Conservation (phyloP, 208 protist genomes). For the Trypanosoma mega region DNA sequence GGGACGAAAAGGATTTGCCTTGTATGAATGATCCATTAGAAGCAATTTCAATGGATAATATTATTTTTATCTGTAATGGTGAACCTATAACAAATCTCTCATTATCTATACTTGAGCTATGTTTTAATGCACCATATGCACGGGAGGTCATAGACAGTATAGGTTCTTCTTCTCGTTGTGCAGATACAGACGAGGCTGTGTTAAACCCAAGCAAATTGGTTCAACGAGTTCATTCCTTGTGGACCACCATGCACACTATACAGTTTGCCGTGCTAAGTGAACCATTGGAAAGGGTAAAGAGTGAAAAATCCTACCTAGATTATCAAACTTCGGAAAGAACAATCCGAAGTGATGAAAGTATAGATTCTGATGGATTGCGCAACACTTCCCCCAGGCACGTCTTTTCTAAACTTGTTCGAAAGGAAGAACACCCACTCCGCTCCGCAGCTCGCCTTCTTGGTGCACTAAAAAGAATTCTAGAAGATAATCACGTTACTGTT, state of each 20-base stretch:
- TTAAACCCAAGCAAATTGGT: neutral
- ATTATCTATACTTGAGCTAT: conserved; percentile 20
- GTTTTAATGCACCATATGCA: neutral
- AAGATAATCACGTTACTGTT: neutral
- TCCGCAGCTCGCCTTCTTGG: conserved; percentile 16
- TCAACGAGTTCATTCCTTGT: conserved; percentile 39
- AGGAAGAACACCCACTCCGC: conserved; percentile 3
- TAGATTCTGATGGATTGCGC: neutral
- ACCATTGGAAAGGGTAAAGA: conserved; percentile 27
- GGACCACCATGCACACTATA: conserved; percentile 44
- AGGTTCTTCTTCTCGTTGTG: neutral
- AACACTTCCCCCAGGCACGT: conserved; percentile 7
- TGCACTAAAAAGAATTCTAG: conserved; percentile 12
- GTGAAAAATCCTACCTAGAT: neutral
- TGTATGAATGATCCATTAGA: neutral
- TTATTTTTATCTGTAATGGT: conserved; percentile 26
- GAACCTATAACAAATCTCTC: conserved; percentile 23
- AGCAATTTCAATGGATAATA: conserved; percentile 19
- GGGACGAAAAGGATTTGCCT: neutral
- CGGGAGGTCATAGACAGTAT: neutral
- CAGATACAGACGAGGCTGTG: neutral
- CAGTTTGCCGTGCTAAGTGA: conserved; percentile 45
- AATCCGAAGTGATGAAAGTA: neutral
- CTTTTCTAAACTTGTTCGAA: conserved; percentile 9
- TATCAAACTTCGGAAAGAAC: neutral